Evolutionary conservation across 2,329 filamentous ascomycete genomes (phyloP).

Genomic region (Teratosphaeria gauchensis): DNA sequence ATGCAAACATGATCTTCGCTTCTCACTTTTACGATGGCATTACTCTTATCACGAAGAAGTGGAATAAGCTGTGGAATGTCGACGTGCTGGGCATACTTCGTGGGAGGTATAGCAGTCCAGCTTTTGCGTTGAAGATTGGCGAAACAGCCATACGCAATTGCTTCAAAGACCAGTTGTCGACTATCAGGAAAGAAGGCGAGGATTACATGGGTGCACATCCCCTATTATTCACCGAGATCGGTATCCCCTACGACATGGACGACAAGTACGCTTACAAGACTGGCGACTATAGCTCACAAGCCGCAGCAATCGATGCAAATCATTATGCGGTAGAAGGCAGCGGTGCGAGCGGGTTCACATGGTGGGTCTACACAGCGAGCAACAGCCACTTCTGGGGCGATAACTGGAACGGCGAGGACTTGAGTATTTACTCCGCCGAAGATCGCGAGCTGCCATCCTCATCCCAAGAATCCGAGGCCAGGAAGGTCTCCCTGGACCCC

Average conservation of each 20-base stretch:
- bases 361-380: conserved; percentile 78
- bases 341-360: conserved; percentile 69
- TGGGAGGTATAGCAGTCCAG: conserved; percentile 77
- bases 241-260: conserved; percentile 98
- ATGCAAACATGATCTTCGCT: conserved; percentile 81
- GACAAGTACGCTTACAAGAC: conserved; percentile 91
- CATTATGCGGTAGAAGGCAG: conserved; percentile 86
- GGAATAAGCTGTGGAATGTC: conserved; percentile 96
- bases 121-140: conserved; percentile 85
- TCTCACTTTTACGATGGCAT: conserved; percentile 97
- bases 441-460: conserved; percentile 53
- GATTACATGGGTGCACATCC: conserved; percentile 83
- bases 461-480: conserved; percentile 38
- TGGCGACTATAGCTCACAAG: conserved; percentile 88
- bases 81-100: conserved; percentile 88
- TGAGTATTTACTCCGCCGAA: conserved; percentile 81
- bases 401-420: conserved; percentile 93
- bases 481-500: conserved; percentile 41
- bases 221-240: conserved; percentile 86
- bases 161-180: conserved; percentile 75
- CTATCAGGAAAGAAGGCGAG: conserved; percentile 75
- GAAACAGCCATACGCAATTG: conserved; percentile 92
- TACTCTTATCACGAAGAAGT: conserved; percentile 95
- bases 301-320: conserved; percentile 88
- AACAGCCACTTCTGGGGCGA: conserved; percentile 88